Conservation (phyloP, 2,329 filamentous ascomycete species). For the Microcyclosporella mali region DNA sequence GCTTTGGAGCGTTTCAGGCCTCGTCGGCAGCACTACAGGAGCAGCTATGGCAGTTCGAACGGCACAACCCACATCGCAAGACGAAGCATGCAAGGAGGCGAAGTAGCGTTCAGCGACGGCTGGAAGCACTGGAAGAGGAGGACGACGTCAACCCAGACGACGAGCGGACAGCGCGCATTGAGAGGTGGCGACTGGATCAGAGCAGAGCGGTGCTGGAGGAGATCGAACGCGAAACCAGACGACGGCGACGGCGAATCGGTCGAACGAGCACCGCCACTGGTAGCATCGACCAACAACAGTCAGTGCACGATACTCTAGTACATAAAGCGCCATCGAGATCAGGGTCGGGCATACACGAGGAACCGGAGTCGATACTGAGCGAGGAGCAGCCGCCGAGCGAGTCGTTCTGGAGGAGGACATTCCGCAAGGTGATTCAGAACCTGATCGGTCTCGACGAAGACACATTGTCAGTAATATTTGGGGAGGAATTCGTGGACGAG, state of each 20-base stretch:
- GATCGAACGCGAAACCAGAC: conserved; percentile 75
- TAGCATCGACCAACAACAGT: conserved; percentile 7
- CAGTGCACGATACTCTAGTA: conserved; percentile 13
- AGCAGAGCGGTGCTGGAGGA: conserved; percentile 79
- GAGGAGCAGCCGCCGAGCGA: conserved; percentile 43
- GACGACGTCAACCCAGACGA: conserved; percentile 52
- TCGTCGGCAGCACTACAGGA: conserved; percentile 59
- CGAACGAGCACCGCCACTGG: conserved; percentile 40
- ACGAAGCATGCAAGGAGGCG: conserved; percentile 46
- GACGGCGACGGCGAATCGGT: conserved; percentile 56
- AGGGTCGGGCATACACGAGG: conserved; percentile 22
- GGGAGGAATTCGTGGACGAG: conserved; percentile 60
- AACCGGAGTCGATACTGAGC: conserved; percentile 15
- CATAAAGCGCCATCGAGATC: conserved; percentile 14
- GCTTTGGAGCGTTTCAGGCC: conserved; percentile 73
- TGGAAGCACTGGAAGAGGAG: conserved; percentile 50
- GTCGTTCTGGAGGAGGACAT: conserved; percentile 73
- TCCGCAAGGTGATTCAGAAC: conserved; percentile 78
- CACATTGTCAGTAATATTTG: conserved; percentile 77
- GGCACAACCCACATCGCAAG: conserved; percentile 67
- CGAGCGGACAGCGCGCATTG: conserved; percentile 77
- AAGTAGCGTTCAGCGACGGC: conserved; percentile 52
- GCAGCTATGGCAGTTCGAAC: conserved; percentile 82
- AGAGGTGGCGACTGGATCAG: conserved; percentile 87
- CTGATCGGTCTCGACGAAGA: conserved; percentile 86